These are phyloP conservation scores for Solidago caesia DNA, from an alignment of 129 eudicot genomes.

Conservation along the genomic window DNA sequence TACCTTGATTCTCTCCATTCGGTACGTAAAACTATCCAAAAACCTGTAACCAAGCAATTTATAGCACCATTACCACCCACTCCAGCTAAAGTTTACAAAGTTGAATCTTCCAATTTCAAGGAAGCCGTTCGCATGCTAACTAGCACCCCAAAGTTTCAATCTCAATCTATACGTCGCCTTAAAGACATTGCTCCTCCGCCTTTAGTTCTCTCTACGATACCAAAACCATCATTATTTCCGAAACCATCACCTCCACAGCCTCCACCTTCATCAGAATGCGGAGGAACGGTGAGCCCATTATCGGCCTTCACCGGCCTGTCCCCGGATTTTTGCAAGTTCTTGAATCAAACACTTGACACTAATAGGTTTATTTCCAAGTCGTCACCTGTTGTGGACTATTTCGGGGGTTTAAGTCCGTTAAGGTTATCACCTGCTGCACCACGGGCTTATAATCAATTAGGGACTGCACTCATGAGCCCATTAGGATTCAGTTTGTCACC, in stretches of 20 bases:
- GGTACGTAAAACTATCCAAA: constrained; percentile 36
- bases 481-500: constrained; percentile 59
- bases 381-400: constrained; percentile 26
- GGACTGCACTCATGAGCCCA: constrained; percentile 37
- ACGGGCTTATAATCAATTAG: constrained; percentile 14
- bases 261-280: constrained; percentile 20
- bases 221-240: constrained; percentile 21
- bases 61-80: constrained; percentile 69
- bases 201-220: constrained; percentile 35
- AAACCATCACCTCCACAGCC: constrained; percentile 6
- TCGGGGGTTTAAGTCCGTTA: constrained; percentile 35
- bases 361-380: constrained; percentile 21
- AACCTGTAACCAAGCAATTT: constrained; percentile 45
- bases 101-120: constrained; percentile 54
- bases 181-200: constrained; percentile 60
- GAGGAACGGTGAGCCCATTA: constrained; percentile 14
- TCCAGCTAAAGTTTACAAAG: constrained; percentile 65
- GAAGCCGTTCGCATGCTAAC: constrained; percentile 73
- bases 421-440: constrained; percentile 40
- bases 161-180: constrained; percentile 31
- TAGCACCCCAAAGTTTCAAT: constrained; percentile 42
- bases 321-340: constrained; percentile 34
- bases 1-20: constrained; percentile 41
- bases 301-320: constrained; percentile 27
- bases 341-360: constrained; percentile 38